phyloP scores from a whole-genome alignment of 2,329 filamentous ascomycete genomes.

The Amphichorda felina region DNA sequence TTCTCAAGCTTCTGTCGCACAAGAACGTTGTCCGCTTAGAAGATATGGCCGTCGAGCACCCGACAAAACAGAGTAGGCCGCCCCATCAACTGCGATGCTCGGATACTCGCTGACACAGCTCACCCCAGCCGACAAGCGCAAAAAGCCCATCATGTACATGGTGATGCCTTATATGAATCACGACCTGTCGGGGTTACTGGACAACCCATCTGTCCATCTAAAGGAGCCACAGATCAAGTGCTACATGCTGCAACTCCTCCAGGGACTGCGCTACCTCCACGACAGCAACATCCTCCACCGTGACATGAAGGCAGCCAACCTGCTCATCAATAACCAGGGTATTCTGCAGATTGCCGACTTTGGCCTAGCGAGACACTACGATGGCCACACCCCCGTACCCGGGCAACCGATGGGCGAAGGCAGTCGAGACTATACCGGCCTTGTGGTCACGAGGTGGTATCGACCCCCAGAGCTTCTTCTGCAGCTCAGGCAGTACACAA shows the following conservation, averaged over 20 bases:
- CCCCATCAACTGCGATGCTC: background rate
- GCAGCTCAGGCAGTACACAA: conserved; percentile 84
- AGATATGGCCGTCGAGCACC: conserved; percentile 90
- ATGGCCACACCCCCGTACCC: conserved; percentile 65
- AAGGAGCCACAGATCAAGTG: conserved; percentile 92
- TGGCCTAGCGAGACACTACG: conserved; percentile 85
- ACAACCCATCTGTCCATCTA: conserved; percentile 84
- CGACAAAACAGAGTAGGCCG: conserved; percentile 43
- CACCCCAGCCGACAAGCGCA: conserved; percentile 57
- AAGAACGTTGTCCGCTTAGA: conserved; percentile 76
- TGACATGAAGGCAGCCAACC: conserved; percentile 98
- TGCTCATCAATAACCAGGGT: conserved; percentile 89
- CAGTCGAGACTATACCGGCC: conserved; percentile 82
- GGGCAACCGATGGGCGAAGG: conserved; percentile 77
- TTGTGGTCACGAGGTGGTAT: conserved; percentile 97
- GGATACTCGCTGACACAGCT: background rate
- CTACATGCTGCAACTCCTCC: conserved; percentile 87
- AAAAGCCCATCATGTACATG: conserved; percentile 91
- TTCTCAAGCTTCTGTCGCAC: conserved; percentile 90
- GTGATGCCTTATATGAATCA: conserved; percentile 98
- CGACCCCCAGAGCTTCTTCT: conserved; percentile 85
- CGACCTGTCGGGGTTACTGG: conserved; percentile 90
- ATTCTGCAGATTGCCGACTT: conserved; percentile 97
- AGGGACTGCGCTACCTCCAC: conserved; percentile 84
- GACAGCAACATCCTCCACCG: conserved; percentile 83